Evolutionary conservation across 768 basidiomycete genomes (phyloP), one percentile per base, ranked within the genome.

Genomic region (Pleurotus platypus): DNA sequence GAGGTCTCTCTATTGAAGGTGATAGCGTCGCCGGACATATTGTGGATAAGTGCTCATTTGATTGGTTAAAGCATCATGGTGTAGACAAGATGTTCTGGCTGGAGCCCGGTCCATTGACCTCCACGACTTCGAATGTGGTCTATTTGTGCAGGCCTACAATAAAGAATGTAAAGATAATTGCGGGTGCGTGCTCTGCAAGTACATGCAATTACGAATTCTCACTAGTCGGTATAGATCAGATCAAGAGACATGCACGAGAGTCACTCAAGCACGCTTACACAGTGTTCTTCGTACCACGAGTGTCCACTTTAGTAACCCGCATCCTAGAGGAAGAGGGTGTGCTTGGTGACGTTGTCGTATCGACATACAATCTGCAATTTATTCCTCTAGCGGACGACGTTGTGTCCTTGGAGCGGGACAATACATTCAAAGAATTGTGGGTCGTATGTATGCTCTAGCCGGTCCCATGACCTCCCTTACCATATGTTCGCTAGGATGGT

Each of bases 1-100:
- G 97, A 98, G 64, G 92, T 98, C 1, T 83, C 94, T 1, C 71
- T 95, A 13, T 76, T 98, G 56, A 98, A 98, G 85, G 97, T 94
- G 15, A 5, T n/a, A 1, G 6, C n/a, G 11, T 18, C 42, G 22
- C 20, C 46, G 16, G 0, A 51, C 27, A 37, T 50, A 37, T 49
- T 5, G 22, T 11, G n/a, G 24, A 42, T 27, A 39, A 35, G 49
- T 56, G 38, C 16, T 24, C 9, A 20, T 42, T 22, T 12, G 38
- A 47, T 46, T 46, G 13, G 26, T 11, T 46, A 26, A 63, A 98
- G 96, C 91, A 98, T 67, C 95, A 98, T 85, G 95, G 94, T 4
- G 93, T 99, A 2, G 95, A 98, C 76, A 97, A 97, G 78, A 96
- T 99, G 92, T 97, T 95, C 74, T 99, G 97, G 96, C 84, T 99